A percentile compares a stretch with the other conserved stretches of the same genome.
Evolutionary conservation across 2,329 filamentous ascomycete genomes (phyloP).

Genomic region (Phyllosticta capitalensis): DNA sequence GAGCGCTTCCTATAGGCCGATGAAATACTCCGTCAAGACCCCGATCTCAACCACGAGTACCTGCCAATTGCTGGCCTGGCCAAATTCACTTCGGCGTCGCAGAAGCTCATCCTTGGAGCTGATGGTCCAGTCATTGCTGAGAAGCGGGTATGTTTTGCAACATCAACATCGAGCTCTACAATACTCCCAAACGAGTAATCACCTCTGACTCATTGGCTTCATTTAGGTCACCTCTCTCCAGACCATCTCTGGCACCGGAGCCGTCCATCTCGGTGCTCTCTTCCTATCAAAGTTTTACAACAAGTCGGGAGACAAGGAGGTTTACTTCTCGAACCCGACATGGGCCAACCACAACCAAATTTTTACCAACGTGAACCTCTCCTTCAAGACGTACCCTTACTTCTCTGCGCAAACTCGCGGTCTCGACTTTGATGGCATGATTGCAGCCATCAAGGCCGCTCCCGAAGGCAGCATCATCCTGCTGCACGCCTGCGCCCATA

Average conservation of each 20-base stretch:
- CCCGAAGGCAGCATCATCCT: constrained; percentile 77
- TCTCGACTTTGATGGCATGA: constrained; percentile 87
- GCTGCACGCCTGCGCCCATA: constrained; percentile 93
- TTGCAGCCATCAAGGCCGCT: constrained; percentile 55
- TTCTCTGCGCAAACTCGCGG: constrained; percentile 83
- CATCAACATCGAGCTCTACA: not conserved
- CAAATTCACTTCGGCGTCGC: constrained; percentile 78
- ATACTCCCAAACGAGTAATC: constrained; percentile 3
- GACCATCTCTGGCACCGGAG: constrained; percentile 95
- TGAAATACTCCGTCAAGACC: constrained; percentile 77
- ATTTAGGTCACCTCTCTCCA: constrained; percentile 64
- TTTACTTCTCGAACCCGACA: constrained; percentile 90
- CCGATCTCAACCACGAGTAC: constrained; percentile 94
- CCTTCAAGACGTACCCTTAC: constrained; percentile 81
- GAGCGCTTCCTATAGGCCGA: constrained; percentile 57
- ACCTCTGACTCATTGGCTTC: constrained; percentile 1
- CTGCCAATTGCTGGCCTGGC: constrained; percentile 86
- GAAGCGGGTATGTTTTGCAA: constrained; percentile 51
- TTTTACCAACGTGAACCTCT: constrained; percentile 79
- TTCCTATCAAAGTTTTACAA: constrained; percentile 91
- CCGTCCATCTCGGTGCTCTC: constrained; percentile 82
- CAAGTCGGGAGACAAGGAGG: constrained; percentile 52
- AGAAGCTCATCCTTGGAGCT: constrained; percentile 75
- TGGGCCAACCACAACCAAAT: constrained; percentile 99
- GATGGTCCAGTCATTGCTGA: constrained; percentile 75